Conservation (phyloP, 2,329 filamentous ascomycete genomes). For the Fusarium chuoi region DNA sequence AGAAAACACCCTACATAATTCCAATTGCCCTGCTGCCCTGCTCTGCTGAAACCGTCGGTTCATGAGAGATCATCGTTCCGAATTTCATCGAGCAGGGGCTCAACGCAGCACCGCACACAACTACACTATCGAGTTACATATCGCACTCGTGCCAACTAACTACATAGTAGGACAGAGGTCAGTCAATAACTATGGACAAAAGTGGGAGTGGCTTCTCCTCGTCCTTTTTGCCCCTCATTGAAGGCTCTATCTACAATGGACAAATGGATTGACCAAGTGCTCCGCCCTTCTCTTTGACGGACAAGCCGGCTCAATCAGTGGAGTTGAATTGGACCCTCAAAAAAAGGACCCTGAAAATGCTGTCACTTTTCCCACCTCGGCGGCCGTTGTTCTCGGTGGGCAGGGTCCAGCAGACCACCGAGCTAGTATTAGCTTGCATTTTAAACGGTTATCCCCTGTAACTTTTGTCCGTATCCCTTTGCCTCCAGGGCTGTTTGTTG, state of each 20-base stretch:
- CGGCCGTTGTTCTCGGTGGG: slow-evolving; percentile 11
- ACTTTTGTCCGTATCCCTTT: background rate
- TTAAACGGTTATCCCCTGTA: slow-evolving; percentile 5
- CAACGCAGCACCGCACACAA: background rate
- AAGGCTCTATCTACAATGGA: background rate
- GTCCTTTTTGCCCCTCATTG: slow-evolving; percentile 10
- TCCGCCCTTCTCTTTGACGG: slow-evolving; percentile 10
- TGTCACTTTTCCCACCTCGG: slow-evolving; percentile 21
- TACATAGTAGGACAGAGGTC: background rate
- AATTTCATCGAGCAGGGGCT: slow-evolving; percentile 7
- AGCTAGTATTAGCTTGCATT: slow-evolving; percentile 11
- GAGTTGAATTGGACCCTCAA: slow-evolving; percentile 30
- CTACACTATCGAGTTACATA: background rate
- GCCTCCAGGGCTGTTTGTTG: slow-evolving; percentile 24
- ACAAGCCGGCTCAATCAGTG: slow-evolving; percentile 13
- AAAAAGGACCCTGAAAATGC: slow-evolving; percentile 34
- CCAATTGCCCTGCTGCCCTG: background rate
- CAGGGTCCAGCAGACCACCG: slow-evolving; percentile 4
- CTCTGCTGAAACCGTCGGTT: slow-evolving; percentile 5
- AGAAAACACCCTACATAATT: slow-evolving; percentile 2
- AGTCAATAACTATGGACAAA: background rate
- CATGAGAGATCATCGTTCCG: slow-evolving; percentile 13
- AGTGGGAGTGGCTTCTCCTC: background rate
- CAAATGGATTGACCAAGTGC: background rate
- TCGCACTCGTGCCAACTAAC: background rate